Evolutionary conservation across 495 filamentous ascomycete species (phyloP), one percentile per base, ranked within the genome.

Genomic region (Penicillium coffeae): DNA sequence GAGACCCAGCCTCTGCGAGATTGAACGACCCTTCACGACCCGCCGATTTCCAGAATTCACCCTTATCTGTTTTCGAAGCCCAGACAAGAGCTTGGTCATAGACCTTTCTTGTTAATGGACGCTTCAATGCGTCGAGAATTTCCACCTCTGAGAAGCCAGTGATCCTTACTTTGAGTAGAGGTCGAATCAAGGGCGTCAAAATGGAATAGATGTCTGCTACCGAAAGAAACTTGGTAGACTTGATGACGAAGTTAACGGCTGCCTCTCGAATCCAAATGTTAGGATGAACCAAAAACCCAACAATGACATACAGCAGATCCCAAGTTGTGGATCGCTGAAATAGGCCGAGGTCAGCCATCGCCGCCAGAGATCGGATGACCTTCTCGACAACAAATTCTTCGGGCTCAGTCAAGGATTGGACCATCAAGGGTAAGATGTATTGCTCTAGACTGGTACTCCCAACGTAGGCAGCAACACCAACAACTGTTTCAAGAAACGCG

Each of bases 341-440:
- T 2, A 97, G 75, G 7, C 94, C 94, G 32, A 97, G 70, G 50
- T 87, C 83, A 34, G 91, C 90, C 74, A 99, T 87, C 47, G 84
- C 82, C n/a, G 89, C 88, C 36, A 99, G 78, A 0, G 91, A 91
- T 34, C 90, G 81, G 20, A 99, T 68, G 1, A 95, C 93, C 40
- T 85, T 86, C 63, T 96, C 89, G 12, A 99, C 85, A 3, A 99
- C 92, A 68, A 87, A 90, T 51, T 97, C 94, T 64, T 99, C 94
- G 0, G 89, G 84, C 53, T 99, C 94, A 0, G 91, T 91, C 55
- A 97, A 75, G n/a, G 93, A 90, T 66, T 95, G 94, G 8, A 96
- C 77, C 90, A 99, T 96, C 10, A 99, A 70, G 1, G 94, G 94
- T 33, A 99, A 76, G 39, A 97, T 95, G 59, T 95, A 99, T 50